phyloP scores from a whole-genome alignment of 2,329 filamentous ascomycete genomes.

The Colletotrichum camelliae region DNA sequence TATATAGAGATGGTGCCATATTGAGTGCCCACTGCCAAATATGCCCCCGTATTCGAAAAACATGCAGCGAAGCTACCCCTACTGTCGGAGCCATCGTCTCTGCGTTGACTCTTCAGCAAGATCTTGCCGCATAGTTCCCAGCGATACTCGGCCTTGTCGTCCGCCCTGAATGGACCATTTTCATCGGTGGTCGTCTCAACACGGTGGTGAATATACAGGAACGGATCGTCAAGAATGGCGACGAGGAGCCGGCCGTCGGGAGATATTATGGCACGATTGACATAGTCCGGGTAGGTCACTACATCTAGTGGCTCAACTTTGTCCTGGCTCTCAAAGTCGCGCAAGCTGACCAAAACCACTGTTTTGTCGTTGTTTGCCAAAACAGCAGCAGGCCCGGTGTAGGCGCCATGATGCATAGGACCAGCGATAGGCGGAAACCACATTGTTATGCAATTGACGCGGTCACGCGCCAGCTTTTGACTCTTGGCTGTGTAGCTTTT shows the following conservation, averaged over 20 bases:
- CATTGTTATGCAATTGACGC: conserved; percentile 71
- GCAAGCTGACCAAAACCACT: conserved; percentile 81
- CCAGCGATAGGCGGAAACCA: conserved; percentile 58
- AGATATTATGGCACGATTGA: conserved; percentile 94
- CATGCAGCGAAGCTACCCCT: conserved; percentile 79
- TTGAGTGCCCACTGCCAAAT: conserved; percentile 80
- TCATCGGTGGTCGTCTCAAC: conserved; percentile 38
- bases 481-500: conserved; percentile 56
- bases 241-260: conserved; percentile 83
- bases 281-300: conserved; percentile 79
- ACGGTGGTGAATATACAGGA: conserved; percentile 81
- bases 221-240: conserved; percentile 87
- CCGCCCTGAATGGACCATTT: conserved; percentile 24
- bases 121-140: conserved; percentile 60
- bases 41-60: conserved; percentile 74
- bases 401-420: conserved; percentile 39
- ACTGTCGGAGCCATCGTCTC: conserved; percentile 58
- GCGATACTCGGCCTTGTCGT: conserved; percentile 38
- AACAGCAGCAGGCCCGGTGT: conserved; percentile 65
- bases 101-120: conserved; percentile 62
- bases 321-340: conserved; percentile 55
- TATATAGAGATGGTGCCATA: conserved; percentile 82
- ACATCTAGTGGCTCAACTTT: conserved; percentile 67
- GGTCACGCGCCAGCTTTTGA: conserved; percentile 61
- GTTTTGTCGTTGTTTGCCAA: conserved; percentile 92